These are phyloP conservation scores for Hyphopichia burtonii DNA, from an alignment of 1,139 yeast species.

Conservation along the genomic window DNA sequence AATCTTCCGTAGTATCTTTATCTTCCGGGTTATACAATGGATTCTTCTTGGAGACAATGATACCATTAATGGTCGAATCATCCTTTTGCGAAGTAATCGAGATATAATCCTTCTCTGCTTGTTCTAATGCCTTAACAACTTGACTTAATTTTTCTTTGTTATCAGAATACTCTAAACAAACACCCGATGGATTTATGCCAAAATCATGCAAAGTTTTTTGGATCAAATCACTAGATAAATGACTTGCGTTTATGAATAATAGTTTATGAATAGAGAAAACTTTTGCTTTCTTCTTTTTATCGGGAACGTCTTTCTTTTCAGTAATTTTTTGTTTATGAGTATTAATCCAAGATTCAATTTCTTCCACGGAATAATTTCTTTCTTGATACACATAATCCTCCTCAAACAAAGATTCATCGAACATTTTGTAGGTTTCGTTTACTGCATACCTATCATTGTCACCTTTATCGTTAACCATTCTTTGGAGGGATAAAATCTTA, in stretches of 20 bases:
- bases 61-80: slow-evolving; percentile 47
- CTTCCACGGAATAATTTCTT: slow-evolving; percentile 26
- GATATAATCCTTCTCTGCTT: slow-evolving; percentile 44
- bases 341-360: slow-evolving; percentile 51
- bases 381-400: slow-evolving; percentile 15
- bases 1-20: slow-evolving; percentile 28
- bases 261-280: slow-evolving; percentile 68
- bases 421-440: slow-evolving; percentile 65
- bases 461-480: slow-evolving; percentile 74
- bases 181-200: slow-evolving; percentile 45
- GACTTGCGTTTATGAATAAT: slow-evolving; percentile 66
- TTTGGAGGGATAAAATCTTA: slow-evolving; percentile 70
- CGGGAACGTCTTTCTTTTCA: slow-evolving; percentile 6
- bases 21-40: slow-evolving; percentile 41
- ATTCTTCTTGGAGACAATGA: slow-evolving; percentile 64
- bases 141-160: slow-evolving; percentile 16
- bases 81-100: slow-evolving; percentile 18
- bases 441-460: slow-evolving; percentile 64
- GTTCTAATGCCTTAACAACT: slow-evolving; percentile 46
- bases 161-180: slow-evolving; percentile 36
- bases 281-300: slow-evolving; percentile 33
- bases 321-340: slow-evolving; percentile 32
- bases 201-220: slow-evolving; percentile 51
- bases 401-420: slow-evolving; percentile 50
- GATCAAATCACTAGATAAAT: slow-evolving; percentile 75